Evolutionary conservation across 2,329 filamentous ascomycete species (phyloP).

Genomic region (Seiridium unicorne): DNA sequence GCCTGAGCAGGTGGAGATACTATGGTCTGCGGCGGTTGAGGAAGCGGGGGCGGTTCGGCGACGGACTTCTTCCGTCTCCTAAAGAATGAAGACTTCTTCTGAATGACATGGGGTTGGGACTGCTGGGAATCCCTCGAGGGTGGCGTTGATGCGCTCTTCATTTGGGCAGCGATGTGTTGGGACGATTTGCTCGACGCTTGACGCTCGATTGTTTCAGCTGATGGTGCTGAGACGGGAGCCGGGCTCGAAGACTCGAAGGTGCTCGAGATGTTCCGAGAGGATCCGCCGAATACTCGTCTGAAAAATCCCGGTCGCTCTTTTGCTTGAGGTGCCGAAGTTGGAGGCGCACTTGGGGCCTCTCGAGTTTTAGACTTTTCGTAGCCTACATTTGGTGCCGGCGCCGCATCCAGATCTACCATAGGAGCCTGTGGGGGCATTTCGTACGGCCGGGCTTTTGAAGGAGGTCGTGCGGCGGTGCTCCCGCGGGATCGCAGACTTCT

Average conservation of each 20-base stretch:
- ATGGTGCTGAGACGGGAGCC: slow-evolving; percentile 33
- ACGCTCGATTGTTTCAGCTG: slow-evolving; percentile 36
- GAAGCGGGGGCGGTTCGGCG: slow-evolving; percentile 64
- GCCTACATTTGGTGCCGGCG: slow-evolving; percentile 56
- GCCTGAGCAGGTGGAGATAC: slow-evolving; percentile 7
- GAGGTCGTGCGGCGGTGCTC: slow-evolving; percentile 23
- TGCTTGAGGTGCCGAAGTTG: slow-evolving; percentile 33
- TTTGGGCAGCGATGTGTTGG: slow-evolving; percentile 43
- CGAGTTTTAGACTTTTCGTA: slow-evolving; percentile 61
- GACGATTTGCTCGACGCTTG: slow-evolving; percentile 32
- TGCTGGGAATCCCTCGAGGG: slow-evolving; percentile 52
- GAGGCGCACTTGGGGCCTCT: slow-evolving; percentile 38
- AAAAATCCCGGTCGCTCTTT: slow-evolving; percentile 88
- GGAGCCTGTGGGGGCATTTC: slow-evolving; percentile 30
- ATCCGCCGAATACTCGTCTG: slow-evolving; percentile 84
- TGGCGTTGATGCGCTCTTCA: slow-evolving; percentile 43
- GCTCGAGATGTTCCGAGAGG: slow-evolving; percentile 53
- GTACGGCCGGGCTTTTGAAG: slow-evolving; percentile 1
- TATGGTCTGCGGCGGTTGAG: slow-evolving; percentile 23
- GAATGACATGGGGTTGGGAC: slow-evolving; percentile 48
- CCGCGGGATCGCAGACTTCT: slow-evolving; percentile 54
- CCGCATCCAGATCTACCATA: slow-evolving; percentile 41
- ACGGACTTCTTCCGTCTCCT: slow-evolving; percentile 88
- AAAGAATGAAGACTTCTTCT: slow-evolving; percentile 97
- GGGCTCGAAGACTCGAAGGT: slow-evolving; percentile 16